A percentile compares a stretch with the other conserved stretches of the same genome.
Conservation (phyloP, 768 basidiomycete species). For the Hericium rajendrae region DNA sequence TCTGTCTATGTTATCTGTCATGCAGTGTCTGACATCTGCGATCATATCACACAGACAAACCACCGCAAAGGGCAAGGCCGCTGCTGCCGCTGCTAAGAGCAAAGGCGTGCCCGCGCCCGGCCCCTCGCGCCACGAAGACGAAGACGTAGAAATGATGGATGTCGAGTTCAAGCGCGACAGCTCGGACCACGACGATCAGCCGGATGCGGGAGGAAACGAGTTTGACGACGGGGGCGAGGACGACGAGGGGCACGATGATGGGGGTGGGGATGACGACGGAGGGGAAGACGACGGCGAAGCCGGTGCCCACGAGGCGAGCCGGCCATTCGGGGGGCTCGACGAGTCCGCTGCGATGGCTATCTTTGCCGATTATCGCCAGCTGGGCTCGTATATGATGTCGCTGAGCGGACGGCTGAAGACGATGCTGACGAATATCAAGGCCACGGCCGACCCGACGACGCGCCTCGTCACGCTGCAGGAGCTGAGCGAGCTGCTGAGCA, state of each 20-base stretch:
- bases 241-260: conserved; percentile 26
- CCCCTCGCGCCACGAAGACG: conserved; percentile 56
- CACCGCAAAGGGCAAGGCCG: conserved; percentile 25
- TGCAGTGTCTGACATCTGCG: conserved; percentile 1
- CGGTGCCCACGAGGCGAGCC: conserved; percentile 22
- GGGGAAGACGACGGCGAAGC: conserved; percentile 25
- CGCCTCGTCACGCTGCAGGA: conserved; percentile 89
- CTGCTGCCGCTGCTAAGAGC: conserved; percentile 37
- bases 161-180: conserved; percentile 42
- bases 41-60: conserved; percentile 34
- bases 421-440: conserved; percentile 82
- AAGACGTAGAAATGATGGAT: conserved; percentile 73
- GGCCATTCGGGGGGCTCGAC: conserved; percentile 32
- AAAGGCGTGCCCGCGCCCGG: conserved; percentile 43
- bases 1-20: conserved; percentile 6
- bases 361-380: conserved; percentile 78
- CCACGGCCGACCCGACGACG: conserved; percentile 73
- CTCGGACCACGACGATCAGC: conserved; percentile 38
- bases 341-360: conserved; percentile 70
- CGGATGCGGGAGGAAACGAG: conserved; percentile 31
- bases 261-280: conserved; percentile 31
- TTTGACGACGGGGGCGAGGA: conserved; percentile 42
- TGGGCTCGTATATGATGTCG: conserved; percentile 90
- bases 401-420: conserved; percentile 82
- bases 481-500: conserved; percentile 86